These are phyloP conservation scores for Saccharomycopsis guyanensis DNA, from an alignment of 805 yeast species.

Conservation along the genomic window DNA sequence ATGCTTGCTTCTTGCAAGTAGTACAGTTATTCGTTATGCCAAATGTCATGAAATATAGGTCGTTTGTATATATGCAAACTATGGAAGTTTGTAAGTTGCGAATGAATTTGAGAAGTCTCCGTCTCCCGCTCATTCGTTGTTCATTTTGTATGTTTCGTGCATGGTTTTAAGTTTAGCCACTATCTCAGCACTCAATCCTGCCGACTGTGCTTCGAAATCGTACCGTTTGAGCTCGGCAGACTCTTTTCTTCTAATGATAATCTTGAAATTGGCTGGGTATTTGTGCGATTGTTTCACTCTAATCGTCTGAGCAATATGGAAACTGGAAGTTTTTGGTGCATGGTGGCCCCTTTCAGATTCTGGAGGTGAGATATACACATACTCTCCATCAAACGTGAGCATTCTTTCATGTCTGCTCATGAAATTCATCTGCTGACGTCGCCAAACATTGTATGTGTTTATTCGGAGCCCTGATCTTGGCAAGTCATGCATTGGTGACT, in stretches of 20 bases:
- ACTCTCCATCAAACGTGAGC: slow-evolving; percentile 89
- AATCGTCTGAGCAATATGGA: slow-evolving; percentile 72
- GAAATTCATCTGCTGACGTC: slow-evolving; percentile 81
- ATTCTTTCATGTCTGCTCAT: slow-evolving; percentile 74
- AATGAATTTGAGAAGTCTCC: too few relatives aligned
- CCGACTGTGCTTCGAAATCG: slow-evolving; percentile 70
- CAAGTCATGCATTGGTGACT: slow-evolving; percentile 7
- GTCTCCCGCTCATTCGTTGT: slow-evolving; percentile 26
- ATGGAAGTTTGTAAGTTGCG: too few relatives aligned
- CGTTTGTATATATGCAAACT: too few relatives aligned
- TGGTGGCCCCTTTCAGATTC: slow-evolving; percentile 32
- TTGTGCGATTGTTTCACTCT: slow-evolving; percentile 71
- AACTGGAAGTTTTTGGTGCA: slow-evolving; percentile 72
- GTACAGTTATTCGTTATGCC: too few relatives aligned
- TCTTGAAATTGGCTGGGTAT: slow-evolving; percentile 72
- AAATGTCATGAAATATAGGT: too few relatives aligned
- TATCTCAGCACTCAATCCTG: slow-evolving; percentile 61
- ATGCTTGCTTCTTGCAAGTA: slow-evolving; percentile 76
- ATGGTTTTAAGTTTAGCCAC: slow-evolving; percentile 60
- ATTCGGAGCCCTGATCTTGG: slow-evolving; percentile 42
- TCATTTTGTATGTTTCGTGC: slow-evolving; percentile 44
- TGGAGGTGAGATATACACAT: slow-evolving; percentile 79
- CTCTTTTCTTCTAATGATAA: slow-evolving; percentile 52
- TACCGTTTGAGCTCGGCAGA: slow-evolving; percentile 69
- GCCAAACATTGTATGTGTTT: slow-evolving; percentile 79